Base-by-base conservation (phyloP, 345 rosid genomes). In the Hibiscus mutabilis region DNA sequence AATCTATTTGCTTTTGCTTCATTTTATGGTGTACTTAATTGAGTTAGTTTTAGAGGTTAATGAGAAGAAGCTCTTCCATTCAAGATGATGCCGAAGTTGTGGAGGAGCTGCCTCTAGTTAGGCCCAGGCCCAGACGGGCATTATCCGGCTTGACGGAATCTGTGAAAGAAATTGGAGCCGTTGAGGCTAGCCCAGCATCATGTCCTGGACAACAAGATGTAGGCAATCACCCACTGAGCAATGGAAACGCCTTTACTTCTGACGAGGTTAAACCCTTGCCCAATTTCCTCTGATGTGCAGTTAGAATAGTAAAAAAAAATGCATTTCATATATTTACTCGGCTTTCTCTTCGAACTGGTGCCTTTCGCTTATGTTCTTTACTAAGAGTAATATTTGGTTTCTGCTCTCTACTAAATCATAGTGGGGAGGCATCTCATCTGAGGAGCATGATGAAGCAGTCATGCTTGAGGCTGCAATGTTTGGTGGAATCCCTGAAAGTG, bases 391-490 rank as follows among this genome's bases (percentile, higher is more conserved):
- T 31, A 53, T 53, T 53, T 69, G 49, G 72, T 6, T 24, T 44
- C 1, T 71, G 55, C 13, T 27, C 24, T 60, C 22, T 60, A 40
- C 24, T 72, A 44, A 60, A 74, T 74, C 55, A 18, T 66, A 95
- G 99, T 96, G 99, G 98, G 99, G 99, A 75, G 97, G 98, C 86
- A 89, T 96, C 69, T 96, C 99, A 59, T 91, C 99, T 0, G 88
- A 81, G 88, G 99, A 96, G 78, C 99, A 92, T 77, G 99, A 92
- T 83, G 99, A 96, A 76, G 98, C 99, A 55, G 98, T 96, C 71
- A 96, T 96, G 99, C 99, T 96, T 33, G 99, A 96, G 80, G 98
- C 99, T 80, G 99, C 99, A 75, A 96, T 96, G 97, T 96, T 96
- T 69, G 99, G 99, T 75, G 99, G 99, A 73, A 80, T 96, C 74